Evolutionary conservation across 1,284 basidiomycete species (phyloP).

Genomic region (Neonothopanus nambi): DNA sequence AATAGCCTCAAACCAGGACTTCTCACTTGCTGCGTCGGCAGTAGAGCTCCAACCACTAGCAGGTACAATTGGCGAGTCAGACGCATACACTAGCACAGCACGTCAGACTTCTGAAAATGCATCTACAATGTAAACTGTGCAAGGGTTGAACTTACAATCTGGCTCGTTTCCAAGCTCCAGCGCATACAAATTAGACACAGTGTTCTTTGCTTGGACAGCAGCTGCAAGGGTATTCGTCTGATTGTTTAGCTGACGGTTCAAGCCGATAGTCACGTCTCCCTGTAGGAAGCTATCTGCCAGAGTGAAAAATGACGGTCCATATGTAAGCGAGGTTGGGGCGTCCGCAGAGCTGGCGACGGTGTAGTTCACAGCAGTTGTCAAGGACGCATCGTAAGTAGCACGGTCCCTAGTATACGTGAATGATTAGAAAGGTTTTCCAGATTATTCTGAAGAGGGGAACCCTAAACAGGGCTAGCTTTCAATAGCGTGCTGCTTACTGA

Average conservation of each 20-base stretch:
- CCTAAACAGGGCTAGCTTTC: constrained; percentile 1
- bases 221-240: constrained; percentile 37
- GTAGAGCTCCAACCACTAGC: constrained; percentile 18
- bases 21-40: constrained; percentile 33
- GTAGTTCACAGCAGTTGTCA: constrained; percentile 38
- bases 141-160: constrained; percentile 33
- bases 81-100: constrained; percentile 16
- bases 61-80: constrained; percentile 18
- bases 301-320: constrained; percentile 40
- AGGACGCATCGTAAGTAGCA: constrained; percentile 37
- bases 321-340: constrained; percentile 39
- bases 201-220: constrained; percentile 33
- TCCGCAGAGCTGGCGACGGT: constrained; percentile 38
- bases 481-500: constrained; percentile 31
- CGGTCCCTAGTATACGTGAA: constrained; percentile 33
- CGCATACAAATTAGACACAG: constrained; percentile 37
- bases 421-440: background rate
- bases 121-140: background rate
- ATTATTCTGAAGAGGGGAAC: too few species aligned
- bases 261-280: constrained; percentile 40
- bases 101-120: background rate
- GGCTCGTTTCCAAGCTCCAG: constrained; percentile 48
- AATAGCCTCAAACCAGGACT: constrained; percentile 37
- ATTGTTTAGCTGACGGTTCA: constrained; percentile 43
- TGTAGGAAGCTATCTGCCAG: constrained; percentile 32